Evolutionary conservation across 129 eudicot species (phyloP).

Genomic region (Centaurea solstitialis): DNA sequence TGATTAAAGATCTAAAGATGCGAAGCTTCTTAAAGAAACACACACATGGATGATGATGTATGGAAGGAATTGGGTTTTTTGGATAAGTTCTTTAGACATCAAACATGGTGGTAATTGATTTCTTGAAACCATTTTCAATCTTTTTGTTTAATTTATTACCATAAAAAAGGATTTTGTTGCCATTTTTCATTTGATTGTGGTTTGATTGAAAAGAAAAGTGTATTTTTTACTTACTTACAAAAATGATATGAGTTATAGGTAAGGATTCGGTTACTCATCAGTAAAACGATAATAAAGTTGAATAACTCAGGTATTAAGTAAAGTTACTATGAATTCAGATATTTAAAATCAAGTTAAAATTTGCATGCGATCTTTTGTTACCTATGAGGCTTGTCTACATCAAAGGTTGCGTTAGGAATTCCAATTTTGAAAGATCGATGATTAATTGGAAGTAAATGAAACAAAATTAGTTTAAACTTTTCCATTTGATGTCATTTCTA

Average conservation of each 20-base stretch:
- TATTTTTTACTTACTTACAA: background rate
- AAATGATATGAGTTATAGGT: no score
- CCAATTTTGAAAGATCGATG: background rate
- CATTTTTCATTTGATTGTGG: no score
- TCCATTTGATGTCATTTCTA: no score
- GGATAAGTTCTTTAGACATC: background rate
- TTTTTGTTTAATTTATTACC: background rate
- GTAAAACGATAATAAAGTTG: background rate
- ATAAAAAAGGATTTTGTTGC: no score
- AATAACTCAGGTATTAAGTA: no score
- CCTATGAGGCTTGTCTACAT: background rate
- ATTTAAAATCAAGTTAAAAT: no score
- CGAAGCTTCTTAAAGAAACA: constrained; percentile 14
- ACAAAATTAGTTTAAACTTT: background rate
- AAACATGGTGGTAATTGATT: background rate
- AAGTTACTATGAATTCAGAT: background rate
- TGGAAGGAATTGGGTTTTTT: constrained; percentile 4
- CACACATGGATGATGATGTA: no score
- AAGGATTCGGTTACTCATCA: no score
- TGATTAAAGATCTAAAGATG: constrained; percentile 7
- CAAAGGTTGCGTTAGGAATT: background rate
- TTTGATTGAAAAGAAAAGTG: no score
- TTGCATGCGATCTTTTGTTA: background rate
- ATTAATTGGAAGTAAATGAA: no score
- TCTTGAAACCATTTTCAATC: background rate